A percentile compares a stretch with the other conserved stretches of the same genome.
phyloP scores from a whole-genome alignment of 2,329 filamentous ascomycete genomes.

The Aspergillus luchuensis region DNA sequence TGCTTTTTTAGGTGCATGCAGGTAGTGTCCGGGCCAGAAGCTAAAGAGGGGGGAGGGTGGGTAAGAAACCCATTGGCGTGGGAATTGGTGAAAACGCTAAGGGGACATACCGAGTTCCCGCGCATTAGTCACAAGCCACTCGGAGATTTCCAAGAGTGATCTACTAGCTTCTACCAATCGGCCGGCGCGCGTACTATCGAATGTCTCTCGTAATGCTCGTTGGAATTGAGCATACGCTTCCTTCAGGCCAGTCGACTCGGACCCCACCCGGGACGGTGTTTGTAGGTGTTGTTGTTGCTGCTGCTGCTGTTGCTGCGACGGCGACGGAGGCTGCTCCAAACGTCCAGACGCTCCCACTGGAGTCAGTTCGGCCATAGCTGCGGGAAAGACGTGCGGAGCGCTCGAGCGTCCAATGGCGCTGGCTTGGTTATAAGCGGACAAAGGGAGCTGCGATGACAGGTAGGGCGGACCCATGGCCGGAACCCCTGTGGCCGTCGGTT shows the following conservation, averaged over 20 bases:
- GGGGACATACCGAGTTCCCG: slow-evolving; percentile 64
- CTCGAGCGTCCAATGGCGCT: slow-evolving; percentile 57
- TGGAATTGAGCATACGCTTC: slow-evolving; percentile 69
- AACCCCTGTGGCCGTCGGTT: slow-evolving; percentile 64
- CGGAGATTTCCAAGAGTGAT: slow-evolving; percentile 63
- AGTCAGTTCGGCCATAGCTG: slow-evolving; percentile 55
- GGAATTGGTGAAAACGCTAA: slow-evolving; percentile 24
- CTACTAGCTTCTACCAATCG: slow-evolving; percentile 61
- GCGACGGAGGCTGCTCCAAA: slow-evolving; percentile 23
- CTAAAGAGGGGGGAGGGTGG: neutral
- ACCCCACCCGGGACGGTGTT: slow-evolving; percentile 19
- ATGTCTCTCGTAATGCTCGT: slow-evolving; percentile 62
- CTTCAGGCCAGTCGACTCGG: slow-evolving; percentile 58
- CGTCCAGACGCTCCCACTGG: slow-evolving; percentile 28
- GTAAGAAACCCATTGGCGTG: neutral
- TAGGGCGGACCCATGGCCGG: slow-evolving; percentile 60
- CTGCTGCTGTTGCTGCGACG: slow-evolving; percentile 29
- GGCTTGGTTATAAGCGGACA: slow-evolving; percentile 62
- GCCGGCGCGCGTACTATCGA: slow-evolving; percentile 68
- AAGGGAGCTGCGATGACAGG: slow-evolving; percentile 64
- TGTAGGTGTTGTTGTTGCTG: slow-evolving; percentile 23
- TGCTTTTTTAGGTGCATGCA: slow-evolving; percentile 1
- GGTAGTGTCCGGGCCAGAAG: neutral
- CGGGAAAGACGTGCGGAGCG: slow-evolving; percentile 54
- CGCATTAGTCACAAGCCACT: slow-evolving; percentile 67